Evolutionary conservation across 768 basidiomycete species (phyloP).

Genomic region (Strobilomyces echinocephalus): DNA sequence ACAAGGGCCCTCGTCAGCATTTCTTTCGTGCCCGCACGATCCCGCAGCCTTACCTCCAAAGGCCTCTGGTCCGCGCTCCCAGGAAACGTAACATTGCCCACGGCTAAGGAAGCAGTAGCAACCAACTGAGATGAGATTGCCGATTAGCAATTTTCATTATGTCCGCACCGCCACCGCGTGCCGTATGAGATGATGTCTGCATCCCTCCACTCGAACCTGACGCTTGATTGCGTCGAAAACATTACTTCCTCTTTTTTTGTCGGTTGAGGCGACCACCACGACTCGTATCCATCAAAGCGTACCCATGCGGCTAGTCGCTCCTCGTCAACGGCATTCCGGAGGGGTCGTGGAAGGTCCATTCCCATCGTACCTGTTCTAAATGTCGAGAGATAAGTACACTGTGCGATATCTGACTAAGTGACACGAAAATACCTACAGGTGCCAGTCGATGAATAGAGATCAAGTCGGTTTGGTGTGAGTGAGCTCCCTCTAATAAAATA

Average conservation of each 20-base stretch:
- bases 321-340: slow-evolving; percentile 12
- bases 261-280: neutral
- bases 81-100: slow-evolving; percentile 27
- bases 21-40: slow-evolving; percentile 7
- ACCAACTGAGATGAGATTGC: slow-evolving; percentile 27
- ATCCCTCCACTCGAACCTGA: slow-evolving; percentile 9
- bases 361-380: slow-evolving; percentile 4
- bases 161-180: slow-evolving; percentile 26
- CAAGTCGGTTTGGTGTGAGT: neutral
- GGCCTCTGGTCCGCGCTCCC: slow-evolving; percentile 18
- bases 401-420: neutral
- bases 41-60: slow-evolving; percentile 14
- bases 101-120: slow-evolving; percentile 21
- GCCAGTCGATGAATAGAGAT: slow-evolving; percentile 8
- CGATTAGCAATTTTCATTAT: slow-evolving; percentile 27
- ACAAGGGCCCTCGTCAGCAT: slow-evolving; percentile 1
- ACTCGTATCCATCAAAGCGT: slow-evolving; percentile 6
- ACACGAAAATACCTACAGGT: slow-evolving; percentile 5
- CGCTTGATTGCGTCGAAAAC: slow-evolving; percentile 20
- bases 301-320: slow-evolving; percentile 6
- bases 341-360: slow-evolving; percentile 14
- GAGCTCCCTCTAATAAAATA: slow-evolving; percentile 1
- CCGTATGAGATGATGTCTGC: slow-evolving; percentile 23
- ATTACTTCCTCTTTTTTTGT: slow-evolving; percentile 1
- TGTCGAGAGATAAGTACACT: neutral